Evolutionary conservation across 345 rosid genomes (phyloP).

Genomic region (Moricandia moricandioides): DNA sequence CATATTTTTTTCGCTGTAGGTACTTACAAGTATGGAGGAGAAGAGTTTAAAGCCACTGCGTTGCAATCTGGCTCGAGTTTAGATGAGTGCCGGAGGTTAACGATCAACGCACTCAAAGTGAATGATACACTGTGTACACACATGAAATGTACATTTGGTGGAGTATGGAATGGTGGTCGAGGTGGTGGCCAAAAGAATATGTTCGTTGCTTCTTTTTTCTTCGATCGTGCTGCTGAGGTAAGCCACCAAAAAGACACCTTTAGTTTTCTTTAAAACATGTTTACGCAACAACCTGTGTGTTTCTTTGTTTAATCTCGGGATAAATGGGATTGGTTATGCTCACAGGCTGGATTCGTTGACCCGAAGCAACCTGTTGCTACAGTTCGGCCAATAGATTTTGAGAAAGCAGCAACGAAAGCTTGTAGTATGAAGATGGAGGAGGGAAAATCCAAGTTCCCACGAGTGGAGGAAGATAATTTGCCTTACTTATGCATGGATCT

Average conservation of each 20-base stretch:
- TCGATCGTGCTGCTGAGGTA: conserved; percentile 98
- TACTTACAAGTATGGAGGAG: conserved; percentile 74
- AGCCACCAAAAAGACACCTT: not conserved
- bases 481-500: conserved; percentile 96
- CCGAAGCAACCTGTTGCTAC: conserved; percentile 59
- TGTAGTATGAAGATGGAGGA: conserved; percentile 69
- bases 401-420: conserved; percentile 80
- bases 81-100: conserved; percentile 66
- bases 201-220: conserved; percentile 95
- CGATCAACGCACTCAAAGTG: conserved; percentile 74
- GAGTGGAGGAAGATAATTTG: conserved; percentile 50
- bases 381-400: conserved; percentile 73
- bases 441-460: conserved; percentile 50
- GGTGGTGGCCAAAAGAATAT: conserved; percentile 95
- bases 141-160: conserved; percentile 94
- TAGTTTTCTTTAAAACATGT: not conserved
- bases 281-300: not conserved
- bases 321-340: not conserved
- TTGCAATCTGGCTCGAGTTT: conserved; percentile 64
- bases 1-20: conserved; percentile 39
- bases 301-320: not conserved
- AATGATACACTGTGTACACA: conserved; percentile 77
- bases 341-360: conserved; percentile 78
- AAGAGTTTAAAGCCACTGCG: conserved; percentile 50
- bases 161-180: conserved; percentile 99